Percentiles rank a stretch among this genome's conserved stretches.
These are phyloP conservation scores for Cladosporium sp. DNA, from an alignment of 2,329 filamentous ascomycete genomes.

Conservation along the genomic window DNA sequence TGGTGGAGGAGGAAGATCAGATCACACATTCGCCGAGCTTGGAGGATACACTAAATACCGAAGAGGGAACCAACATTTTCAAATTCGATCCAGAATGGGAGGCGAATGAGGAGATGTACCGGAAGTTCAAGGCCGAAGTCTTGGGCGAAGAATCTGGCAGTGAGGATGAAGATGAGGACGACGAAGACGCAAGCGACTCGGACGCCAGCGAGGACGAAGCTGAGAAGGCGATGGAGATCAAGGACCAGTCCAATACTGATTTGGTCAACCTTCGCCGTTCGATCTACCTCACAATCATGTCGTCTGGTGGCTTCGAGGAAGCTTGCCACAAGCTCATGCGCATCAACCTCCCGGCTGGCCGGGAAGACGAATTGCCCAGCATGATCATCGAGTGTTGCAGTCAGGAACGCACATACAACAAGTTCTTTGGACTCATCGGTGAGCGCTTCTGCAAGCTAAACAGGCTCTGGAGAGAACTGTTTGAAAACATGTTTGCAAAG, in stretches of 20 bases:
- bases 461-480: constrained; percentile 87
- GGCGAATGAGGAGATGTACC: constrained; percentile 85
- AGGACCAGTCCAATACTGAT: constrained; percentile 95
- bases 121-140: constrained; percentile 87
- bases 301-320: constrained; percentile 92
- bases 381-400: constrained; percentile 98
- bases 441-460: constrained; percentile 96
- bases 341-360: constrained; percentile 77
- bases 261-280: constrained; percentile 88
- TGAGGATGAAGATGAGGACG: constrained; percentile 71
- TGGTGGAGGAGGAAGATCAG: constrained; percentile 97
- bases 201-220: constrained; percentile 64
- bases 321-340: constrained; percentile 91
- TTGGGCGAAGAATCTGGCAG: constrained; percentile 76
- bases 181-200: constrained; percentile 59
- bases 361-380: constrained; percentile 84
- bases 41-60: constrained; percentile 77
- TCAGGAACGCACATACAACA: constrained; percentile 94
- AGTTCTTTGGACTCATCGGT: constrained; percentile 92
- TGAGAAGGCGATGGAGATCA: constrained; percentile 83
- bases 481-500: constrained; percentile 82
- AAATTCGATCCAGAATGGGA: constrained; percentile 90
- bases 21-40: constrained; percentile 84
- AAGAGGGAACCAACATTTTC: constrained; percentile 91
- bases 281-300: constrained; percentile 98